Percentiles rank a stretch among this genome's conserved stretches.
Evolutionary conservation across 768 basidiomycete species (phyloP).

Genomic region (Tylopilus felleus): DNA sequence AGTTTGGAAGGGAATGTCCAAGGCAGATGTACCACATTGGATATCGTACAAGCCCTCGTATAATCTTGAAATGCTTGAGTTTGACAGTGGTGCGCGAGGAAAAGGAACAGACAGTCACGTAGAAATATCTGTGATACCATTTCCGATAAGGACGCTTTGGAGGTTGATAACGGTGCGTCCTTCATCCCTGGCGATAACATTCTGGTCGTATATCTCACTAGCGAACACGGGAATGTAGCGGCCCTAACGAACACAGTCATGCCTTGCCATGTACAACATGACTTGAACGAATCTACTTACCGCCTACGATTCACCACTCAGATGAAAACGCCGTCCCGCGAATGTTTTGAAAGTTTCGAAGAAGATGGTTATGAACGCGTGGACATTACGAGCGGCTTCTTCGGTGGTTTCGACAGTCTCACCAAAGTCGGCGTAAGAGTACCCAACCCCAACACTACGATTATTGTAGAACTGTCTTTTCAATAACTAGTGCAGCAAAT

Average conservation of each 20-base stretch:
- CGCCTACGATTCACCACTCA: conserved; percentile 73
- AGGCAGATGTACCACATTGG: conserved; percentile 47
- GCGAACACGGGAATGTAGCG: conserved; percentile 75
- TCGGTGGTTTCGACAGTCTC: conserved; percentile 73
- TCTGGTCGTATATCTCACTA: conserved; percentile 72
- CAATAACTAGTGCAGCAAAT: neutral
- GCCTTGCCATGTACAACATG: neutral
- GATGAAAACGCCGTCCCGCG: conserved; percentile 61
- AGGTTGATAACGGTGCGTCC: conserved; percentile 60
- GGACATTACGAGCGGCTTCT: conserved; percentile 72
- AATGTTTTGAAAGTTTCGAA: conserved; percentile 77
- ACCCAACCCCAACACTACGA: conserved; percentile 62
- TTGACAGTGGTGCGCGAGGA: neutral
- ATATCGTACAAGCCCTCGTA: conserved; percentile 47
- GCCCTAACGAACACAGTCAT: conserved; percentile 42
- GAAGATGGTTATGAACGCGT: conserved; percentile 75
- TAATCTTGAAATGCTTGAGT: conserved; percentile 22
- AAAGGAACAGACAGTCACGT: conserved; percentile 35
- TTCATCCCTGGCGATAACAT: conserved; percentile 46
- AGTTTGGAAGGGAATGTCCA: conserved; percentile 49
- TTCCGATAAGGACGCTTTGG: conserved; percentile 71
- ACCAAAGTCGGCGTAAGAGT: conserved; percentile 67
- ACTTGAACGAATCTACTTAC: conserved; percentile 37
- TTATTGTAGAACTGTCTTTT: neutral
- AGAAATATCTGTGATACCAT: conserved; percentile 57